phyloP scores from a whole-genome alignment of 495 filamentous ascomycete species.

The Ramalina intermedia region DNA sequence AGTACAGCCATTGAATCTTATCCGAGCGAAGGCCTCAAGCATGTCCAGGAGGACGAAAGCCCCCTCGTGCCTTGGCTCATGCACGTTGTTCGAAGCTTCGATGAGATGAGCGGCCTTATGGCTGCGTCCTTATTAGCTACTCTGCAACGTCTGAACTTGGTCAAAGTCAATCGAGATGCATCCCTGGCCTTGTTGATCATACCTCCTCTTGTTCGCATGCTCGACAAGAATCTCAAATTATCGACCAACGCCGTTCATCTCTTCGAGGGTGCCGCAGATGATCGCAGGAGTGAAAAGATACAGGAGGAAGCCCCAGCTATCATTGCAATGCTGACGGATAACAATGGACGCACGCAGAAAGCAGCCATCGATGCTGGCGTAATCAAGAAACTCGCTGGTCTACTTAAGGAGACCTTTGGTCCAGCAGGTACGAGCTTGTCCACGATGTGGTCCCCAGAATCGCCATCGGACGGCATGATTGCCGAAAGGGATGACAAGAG shows the following conservation, averaged over 20 bases:
- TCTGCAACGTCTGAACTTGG: conserved; percentile 56
- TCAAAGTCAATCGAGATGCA: conserved; percentile 45
- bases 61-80: conserved; percentile 75
- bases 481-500: conserved; percentile 4
- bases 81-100: conserved; percentile 45
- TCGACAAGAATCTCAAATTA: conserved; percentile 41
- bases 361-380: conserved; percentile 67
- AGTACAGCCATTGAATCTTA: conserved; percentile 22
- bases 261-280: conserved; percentile 26
- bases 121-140: conserved; percentile 66
- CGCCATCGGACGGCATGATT: conserved; percentile 2
- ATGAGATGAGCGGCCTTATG: conserved; percentile 53
- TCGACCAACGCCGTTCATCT: conserved; percentile 26
- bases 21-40: conserved; percentile 14
- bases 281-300: conserved; percentile 27
- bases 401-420: conserved; percentile 60
- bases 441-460: conserved; percentile 12
- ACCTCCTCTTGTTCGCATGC: conserved; percentile 55
- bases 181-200: conserved; percentile 53
- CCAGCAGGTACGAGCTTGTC: conserved; percentile 18
- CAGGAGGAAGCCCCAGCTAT: conserved; percentile 60
- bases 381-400: conserved; percentile 54
- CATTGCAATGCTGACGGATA: conserved; percentile 62
- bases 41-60: conserved; percentile 54
- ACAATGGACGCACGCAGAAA: conserved; percentile 61